Evolutionary conservation across 768 basidiomycete genomes (phyloP).

Genomic region (Rhizopogon sp.): DNA sequence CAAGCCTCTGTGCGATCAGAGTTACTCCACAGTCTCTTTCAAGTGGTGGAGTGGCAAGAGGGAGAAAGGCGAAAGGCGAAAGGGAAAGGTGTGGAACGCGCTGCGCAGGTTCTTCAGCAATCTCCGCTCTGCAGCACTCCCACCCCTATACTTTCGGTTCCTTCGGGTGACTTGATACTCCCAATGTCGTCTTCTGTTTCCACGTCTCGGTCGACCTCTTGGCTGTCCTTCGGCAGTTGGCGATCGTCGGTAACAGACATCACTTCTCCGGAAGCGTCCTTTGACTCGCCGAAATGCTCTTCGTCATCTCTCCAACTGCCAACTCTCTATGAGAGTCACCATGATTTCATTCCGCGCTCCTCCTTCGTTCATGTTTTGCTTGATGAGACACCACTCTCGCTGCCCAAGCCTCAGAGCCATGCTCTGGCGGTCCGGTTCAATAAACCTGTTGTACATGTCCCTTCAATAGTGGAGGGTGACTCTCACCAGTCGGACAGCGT

Average conservation of each 20-base stretch:
- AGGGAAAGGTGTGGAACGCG: constrained; percentile 36
- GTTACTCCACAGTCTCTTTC: constrained; percentile 40
- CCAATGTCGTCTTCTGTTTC: constrained; percentile 23
- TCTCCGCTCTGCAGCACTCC: constrained; percentile 6
- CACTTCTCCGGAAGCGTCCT: constrained; percentile 23
- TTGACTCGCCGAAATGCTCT: constrained; percentile 24
- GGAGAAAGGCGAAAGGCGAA: constrained; percentile 33
- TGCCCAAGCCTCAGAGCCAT: not conserved
- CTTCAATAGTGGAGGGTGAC: not conserved
- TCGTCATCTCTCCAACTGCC: constrained; percentile 21
- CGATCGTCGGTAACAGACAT: constrained; percentile 32
- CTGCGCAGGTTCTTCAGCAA: constrained; percentile 10
- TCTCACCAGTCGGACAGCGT: constrained; percentile 3
- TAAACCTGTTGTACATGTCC: not conserved
- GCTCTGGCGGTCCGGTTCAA: not conserved
- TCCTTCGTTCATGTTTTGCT: constrained; percentile 30
- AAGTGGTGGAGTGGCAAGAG: constrained; percentile 37
- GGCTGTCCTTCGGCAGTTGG: constrained; percentile 40
- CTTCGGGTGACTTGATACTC: constrained; percentile 18
- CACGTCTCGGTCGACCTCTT: constrained; percentile 33
- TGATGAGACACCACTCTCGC: constrained; percentile 33
- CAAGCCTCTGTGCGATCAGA: constrained; percentile 23
- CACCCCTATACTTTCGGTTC: constrained; percentile 13
- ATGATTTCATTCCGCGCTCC: constrained; percentile 32
- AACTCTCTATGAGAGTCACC: constrained; percentile 20